Evolutionary conservation across 805 yeast species (phyloP).

Genomic region (Helenozyma rhizophorensis): DNA sequence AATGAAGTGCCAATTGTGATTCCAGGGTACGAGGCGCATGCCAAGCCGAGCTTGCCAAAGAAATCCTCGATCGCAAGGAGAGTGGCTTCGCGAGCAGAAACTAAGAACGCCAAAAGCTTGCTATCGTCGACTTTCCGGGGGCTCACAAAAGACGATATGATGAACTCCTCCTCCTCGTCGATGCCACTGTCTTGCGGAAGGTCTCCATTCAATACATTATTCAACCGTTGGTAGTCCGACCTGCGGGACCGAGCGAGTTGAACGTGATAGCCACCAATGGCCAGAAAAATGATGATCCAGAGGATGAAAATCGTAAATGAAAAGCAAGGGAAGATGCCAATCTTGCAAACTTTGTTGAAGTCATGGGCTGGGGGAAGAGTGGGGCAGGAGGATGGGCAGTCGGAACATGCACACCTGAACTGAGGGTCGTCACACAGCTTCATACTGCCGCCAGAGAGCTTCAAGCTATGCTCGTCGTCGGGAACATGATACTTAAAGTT

Average conservation of each 20-base stretch:
- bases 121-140: too few species aligned
- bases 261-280: constrained; percentile 41
- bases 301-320: constrained; percentile 56
- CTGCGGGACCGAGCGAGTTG: constrained; percentile 19
- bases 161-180: not conserved
- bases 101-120: too few species aligned
- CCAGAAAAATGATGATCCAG: constrained; percentile 37
- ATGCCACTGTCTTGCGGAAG: constrained; percentile 7
- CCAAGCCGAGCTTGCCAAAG: constrained; percentile 49
- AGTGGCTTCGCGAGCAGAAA: too few species aligned
- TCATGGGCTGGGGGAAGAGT: constrained; percentile 44
- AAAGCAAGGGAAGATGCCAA: constrained; percentile 68
- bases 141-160: too few species aligned
- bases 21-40: constrained; percentile 61
- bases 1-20: constrained; percentile 20
- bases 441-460: constrained; percentile 26
- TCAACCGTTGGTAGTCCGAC: constrained; percentile 3
- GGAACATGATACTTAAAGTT: constrained; percentile 53
- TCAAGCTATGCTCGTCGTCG: constrained; percentile 16
- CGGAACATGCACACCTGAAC: constrained; percentile 86
- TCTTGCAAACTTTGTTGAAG: constrained; percentile 40
- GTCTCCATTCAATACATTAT: constrained; percentile 2
- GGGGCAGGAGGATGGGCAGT: constrained; percentile 83
- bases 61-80: constrained; percentile 16
- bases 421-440: constrained; percentile 57